phyloP scores from a whole-genome alignment of 495 filamentous ascomycete genomes.

The Podospora comata region DNA sequence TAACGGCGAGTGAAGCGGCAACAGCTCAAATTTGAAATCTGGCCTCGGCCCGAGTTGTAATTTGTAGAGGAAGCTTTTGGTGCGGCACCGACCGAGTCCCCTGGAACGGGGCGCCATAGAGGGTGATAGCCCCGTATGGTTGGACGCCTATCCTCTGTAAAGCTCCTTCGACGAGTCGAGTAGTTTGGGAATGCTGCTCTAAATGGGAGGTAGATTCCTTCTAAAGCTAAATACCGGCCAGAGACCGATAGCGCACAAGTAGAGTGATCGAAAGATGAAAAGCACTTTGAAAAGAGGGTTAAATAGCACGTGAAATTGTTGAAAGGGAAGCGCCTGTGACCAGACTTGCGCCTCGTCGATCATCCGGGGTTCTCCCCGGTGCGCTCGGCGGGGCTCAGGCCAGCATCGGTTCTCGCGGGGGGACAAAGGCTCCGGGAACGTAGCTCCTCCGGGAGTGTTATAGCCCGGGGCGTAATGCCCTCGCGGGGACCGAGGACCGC shows the following conservation, averaged over 20 bases:
- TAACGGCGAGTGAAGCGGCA: too few relatives aligned
- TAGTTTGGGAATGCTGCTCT: too few relatives aligned
- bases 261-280: constrained; percentile 72
- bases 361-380: constrained; percentile 55
- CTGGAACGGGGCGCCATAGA: too few relatives aligned
- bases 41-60: too few relatives aligned
- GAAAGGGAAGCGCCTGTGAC: constrained; percentile 68
- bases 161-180: too few relatives aligned
- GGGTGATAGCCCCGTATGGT: too few relatives aligned
- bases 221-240: constrained; percentile 69
- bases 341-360: constrained; percentile 56
- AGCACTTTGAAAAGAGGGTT: constrained; percentile 71
- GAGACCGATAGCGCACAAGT: constrained; percentile 73
- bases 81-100: too few relatives aligned
- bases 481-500: constrained; percentile 28
- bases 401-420: constrained; percentile 59
- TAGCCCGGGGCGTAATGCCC: constrained; percentile 45
- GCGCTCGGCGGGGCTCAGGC: constrained; percentile 54
- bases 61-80: too few relatives aligned
- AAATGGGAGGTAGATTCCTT: constrained; percentile 76
- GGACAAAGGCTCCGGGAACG: constrained; percentile 59
- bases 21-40: too few relatives aligned
- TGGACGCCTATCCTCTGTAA: too few relatives aligned
- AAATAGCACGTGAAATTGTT: constrained; percentile 76
- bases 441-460: constrained; percentile 61